Base-by-base conservation (phyloP, 148 eudicot species). In the Drosera capensis region DNA sequence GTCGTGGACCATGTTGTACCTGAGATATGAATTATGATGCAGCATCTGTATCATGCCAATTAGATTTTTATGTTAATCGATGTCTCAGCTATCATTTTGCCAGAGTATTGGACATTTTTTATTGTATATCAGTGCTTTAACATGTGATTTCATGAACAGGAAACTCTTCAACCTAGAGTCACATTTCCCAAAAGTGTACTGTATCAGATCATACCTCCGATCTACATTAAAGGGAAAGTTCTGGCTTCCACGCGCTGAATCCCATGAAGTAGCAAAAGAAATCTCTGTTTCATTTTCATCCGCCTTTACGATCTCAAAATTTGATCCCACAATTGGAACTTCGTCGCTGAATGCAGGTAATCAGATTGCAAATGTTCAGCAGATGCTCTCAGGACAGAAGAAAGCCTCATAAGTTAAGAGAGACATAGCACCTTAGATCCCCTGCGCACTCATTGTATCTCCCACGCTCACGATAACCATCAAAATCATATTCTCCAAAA, bases 221-320 rank as follows among this genome's bases (percentile, higher is more conserved):
- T 78, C 86, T 9, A 60, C 34, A 45, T 55, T 60, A 16, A 72
- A 37, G 31, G 77, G 68, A 34, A 34, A 25, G 13, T 0, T 23
- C 8, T 14, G 12, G 24, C 31, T 22, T 43, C 29, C 44, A 9
- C 8, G 2, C 12, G 19, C 4, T 15, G 43, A 15, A 19, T 15
- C 23, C 60, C 49, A 55, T 25, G 28, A 34, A n/a, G 39, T 62
- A 14, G 44, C 29, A 29, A 63, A 55, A 6, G 62, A 55, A 45
- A 63, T 43, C 57, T 55, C 67, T 16, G 48, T 57, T 49, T 56
- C 46, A 44, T 56, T 14, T 30, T 55, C 60, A 23, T 63, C 57
- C 22, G 37, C 35, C 15, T 3, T 63, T 25, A 56, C 50, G 22
- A 63, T 49, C 34, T 19, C 56, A 13, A 56, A 63, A 6, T 48